phyloP scores from a whole-genome alignment of 495 filamentous ascomycete genomes.

The Hypoxylon subgilvum region DNA sequence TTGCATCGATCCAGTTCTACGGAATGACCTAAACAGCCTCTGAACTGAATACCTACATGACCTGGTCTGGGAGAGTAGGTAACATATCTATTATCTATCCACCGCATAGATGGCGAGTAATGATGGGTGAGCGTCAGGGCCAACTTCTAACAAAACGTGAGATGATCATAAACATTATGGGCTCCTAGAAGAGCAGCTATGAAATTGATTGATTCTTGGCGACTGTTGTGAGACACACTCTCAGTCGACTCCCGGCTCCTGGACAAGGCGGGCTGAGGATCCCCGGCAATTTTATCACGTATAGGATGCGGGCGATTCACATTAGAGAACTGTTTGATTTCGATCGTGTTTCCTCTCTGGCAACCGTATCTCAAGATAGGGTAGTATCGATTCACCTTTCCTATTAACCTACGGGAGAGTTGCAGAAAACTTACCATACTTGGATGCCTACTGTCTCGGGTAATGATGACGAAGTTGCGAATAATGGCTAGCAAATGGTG shows the following conservation, averaged over 20 bases:
- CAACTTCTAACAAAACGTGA: constrained; percentile 8
- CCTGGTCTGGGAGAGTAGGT: no score
- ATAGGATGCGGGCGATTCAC: constrained; percentile 20
- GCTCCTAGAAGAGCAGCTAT: constrained; percentile 2
- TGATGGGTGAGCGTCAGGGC: background rate
- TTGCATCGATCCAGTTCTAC: constrained; percentile 26
- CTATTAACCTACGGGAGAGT: background rate
- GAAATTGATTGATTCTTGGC: constrained; percentile 36
- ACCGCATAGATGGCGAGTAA: background rate
- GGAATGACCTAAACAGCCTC: constrained; percentile 26
- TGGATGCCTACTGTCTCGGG: constrained; percentile 15
- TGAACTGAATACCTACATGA: constrained; percentile 18
- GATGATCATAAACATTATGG: constrained; percentile 9
- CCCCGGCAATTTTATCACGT: constrained; percentile 24
- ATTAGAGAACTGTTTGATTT: constrained; percentile 27
- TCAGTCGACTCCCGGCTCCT: constrained; percentile 17
- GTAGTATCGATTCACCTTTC: constrained; percentile 2
- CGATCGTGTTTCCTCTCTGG: constrained; percentile 29
- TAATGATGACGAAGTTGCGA: background rate
- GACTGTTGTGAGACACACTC: constrained; percentile 16
- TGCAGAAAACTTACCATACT: background rate
- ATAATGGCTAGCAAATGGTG: background rate
- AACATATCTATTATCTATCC: constrained; percentile 1
- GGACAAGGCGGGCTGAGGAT: constrained; percentile 14
- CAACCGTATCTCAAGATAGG: background rate